Conservation (phyloP, 1,284 basidiomycete species). For the Ceratobasidium sp. region DNA sequence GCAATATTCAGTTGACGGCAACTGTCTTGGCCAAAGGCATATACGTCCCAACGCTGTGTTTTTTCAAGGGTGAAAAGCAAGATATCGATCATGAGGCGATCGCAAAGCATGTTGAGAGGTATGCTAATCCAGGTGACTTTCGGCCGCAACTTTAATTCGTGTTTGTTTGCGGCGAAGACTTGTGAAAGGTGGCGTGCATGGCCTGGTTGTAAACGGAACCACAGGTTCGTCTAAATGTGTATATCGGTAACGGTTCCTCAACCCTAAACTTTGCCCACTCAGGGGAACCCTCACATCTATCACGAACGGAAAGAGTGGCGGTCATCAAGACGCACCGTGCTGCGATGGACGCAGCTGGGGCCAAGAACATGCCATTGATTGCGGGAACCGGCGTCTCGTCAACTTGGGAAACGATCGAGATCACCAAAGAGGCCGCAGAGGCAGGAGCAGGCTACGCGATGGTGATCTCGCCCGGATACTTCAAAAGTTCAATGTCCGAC, state of each 20-base stretch:
- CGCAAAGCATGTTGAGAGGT: slow-evolving; percentile 41
- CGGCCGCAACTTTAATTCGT: neutral
- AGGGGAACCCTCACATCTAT: slow-evolving; percentile 41
- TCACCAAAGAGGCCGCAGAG: slow-evolving; percentile 42
- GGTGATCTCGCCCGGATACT: slow-evolving; percentile 44
- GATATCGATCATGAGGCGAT: slow-evolving; percentile 42
- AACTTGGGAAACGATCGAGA: slow-evolving; percentile 44
- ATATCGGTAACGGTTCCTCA: neutral
- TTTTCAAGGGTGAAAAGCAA: slow-evolving; percentile 43
- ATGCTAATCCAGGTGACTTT: neutral
- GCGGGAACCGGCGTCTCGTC: slow-evolving; percentile 43
- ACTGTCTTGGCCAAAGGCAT: slow-evolving; percentile 38
- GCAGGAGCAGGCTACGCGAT: slow-evolving; percentile 43
- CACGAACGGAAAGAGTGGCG: slow-evolving; percentile 41
- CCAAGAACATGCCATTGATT: slow-evolving; percentile 40
- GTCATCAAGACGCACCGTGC: slow-evolving; percentile 42
- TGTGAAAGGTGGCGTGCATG: slow-evolving; percentile 41
- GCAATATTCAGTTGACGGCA: neutral
- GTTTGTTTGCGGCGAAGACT: slow-evolving; percentile 38
- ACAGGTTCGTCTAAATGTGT: slow-evolving; percentile 41
- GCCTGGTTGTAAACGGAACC: slow-evolving; percentile 44
- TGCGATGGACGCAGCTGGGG: slow-evolving; percentile 42
- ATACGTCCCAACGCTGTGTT: slow-evolving; percentile 44
- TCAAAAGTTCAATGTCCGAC: slow-evolving; percentile 51
- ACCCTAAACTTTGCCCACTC: neutral